Evolutionary conservation across 1,284 basidiomycete genomes (phyloP), one percentile per base, ranked within the genome.

Genomic region (Fistulinella cinereoalba): DNA sequence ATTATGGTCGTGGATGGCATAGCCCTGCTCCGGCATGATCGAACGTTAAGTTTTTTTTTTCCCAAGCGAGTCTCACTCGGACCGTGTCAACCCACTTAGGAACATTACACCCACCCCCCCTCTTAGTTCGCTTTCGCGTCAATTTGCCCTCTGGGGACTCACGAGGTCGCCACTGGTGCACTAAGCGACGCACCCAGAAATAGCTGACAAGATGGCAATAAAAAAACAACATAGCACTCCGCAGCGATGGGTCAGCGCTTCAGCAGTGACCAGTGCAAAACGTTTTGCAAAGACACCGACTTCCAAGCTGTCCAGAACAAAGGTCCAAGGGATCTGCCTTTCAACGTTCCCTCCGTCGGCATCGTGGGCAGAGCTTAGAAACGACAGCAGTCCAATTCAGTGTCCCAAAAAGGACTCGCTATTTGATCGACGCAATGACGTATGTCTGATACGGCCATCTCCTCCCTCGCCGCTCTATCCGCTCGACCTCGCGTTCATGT

Each of bases 21-120:
- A 54, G 60, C 64, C 60, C 44, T 46, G 23, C n/a, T 52, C 60
- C 60, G 60, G 43, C 52, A 37, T 62, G 61, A 62, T 64, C 63
- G 63, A 65, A 62, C 36, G 29, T 44, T 43, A 28, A 12, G 32
- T 42, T 40, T 19, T 18, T 32, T 32, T 49, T 50, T 52, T 50
- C 46, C 54, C 47, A 47, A 52, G 42, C 44, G 12, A 16, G 13
- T 41, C 42, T 34, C 37, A 31, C 29, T 27, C 48, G 43, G 55
- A 33, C 49, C 49, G 46, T 40, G n/a, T 29, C 21, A 46, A 45
- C 16, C 47, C 43, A 46, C 43, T 49, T 49, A 37, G 46, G 50
- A 39, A 49, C 57, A 48, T 44, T 43, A 44, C 48, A 28, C n/a
- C 41, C 27, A 37, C 23, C 25, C 39, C 25, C 36, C 51, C 24